Conservation (phyloP, 2,329 filamentous ascomycete genomes). For the Diaporthe vaccinii region DNA sequence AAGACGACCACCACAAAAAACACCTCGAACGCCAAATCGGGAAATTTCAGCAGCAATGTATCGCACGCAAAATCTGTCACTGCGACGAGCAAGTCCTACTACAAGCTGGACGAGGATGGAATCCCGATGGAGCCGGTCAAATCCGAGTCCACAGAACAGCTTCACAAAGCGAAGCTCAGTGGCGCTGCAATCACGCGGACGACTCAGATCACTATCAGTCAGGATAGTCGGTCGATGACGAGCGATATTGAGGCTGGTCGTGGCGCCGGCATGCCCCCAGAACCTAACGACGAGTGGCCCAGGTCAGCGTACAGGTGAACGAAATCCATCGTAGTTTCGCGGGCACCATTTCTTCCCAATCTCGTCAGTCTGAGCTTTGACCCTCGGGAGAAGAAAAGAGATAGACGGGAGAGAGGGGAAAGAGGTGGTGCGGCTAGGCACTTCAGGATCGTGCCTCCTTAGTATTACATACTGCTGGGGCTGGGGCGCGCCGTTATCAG, state of each 20-base stretch:
- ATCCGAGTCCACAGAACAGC: constrained; percentile 20
- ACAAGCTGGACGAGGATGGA: constrained; percentile 38
- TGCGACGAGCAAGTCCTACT: constrained; percentile 32
- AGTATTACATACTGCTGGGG: not conserved
- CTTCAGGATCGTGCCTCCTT: not conserved
- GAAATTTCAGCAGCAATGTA: not conserved
- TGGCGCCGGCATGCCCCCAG: not conserved
- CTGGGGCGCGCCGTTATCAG: not conserved
- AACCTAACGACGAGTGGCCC: constrained; percentile 15
- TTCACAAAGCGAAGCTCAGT: constrained; percentile 8
- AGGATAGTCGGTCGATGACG: constrained; percentile 6
- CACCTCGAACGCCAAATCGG: not conserved
- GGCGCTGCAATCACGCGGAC: constrained; percentile 30
- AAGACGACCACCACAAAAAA: constrained; percentile 16
- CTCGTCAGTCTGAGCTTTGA: not conserved
- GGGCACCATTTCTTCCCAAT: too few relatives aligned
- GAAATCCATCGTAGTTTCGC: not conserved
- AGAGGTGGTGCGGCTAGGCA: not conserved
- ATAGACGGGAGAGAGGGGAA: not conserved
- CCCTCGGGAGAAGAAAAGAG: not conserved
- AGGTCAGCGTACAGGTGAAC: constrained; percentile 14
- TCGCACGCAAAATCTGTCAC: constrained; percentile 3
- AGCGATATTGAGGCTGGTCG: constrained; percentile 9
- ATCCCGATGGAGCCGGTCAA: constrained; percentile 15
- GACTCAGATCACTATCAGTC: constrained; percentile 28